Evolutionary conservation across 2,329 filamentous ascomycete species (phyloP).

Genomic region (Xylariaceae sp.): DNA sequence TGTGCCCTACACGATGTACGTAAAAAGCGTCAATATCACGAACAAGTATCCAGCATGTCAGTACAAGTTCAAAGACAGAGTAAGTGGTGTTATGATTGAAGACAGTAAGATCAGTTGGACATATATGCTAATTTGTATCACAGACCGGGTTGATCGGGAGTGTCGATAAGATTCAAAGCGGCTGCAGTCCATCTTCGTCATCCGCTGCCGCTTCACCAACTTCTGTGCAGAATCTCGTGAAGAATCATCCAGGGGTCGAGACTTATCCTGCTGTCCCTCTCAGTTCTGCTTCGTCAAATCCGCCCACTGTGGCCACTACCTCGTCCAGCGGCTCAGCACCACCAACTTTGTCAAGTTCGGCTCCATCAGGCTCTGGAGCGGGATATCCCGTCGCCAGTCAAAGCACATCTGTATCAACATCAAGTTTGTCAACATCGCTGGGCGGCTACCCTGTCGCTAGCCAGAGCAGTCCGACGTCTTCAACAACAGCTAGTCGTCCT

Average conservation of each 20-base stretch:
- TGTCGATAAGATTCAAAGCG: slow-evolving; percentile 26
- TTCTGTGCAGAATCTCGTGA: slow-evolving; percentile 12
- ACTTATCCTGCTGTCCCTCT: slow-evolving; percentile 9
- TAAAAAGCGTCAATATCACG: slow-evolving; percentile 33
- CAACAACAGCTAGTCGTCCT: too few relatives aligned
- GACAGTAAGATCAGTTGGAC: neutral
- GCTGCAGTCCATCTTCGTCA: slow-evolving; percentile 14
- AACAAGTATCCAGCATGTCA: slow-evolving; percentile 33
- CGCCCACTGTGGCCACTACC: neutral
- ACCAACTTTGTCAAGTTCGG: neutral
- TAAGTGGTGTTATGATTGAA: slow-evolving; percentile 11
- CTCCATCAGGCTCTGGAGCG: too few relatives aligned
- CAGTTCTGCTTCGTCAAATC: neutral
- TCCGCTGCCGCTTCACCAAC: slow-evolving; percentile 1
- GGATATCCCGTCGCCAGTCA: too few relatives aligned
- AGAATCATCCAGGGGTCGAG: slow-evolving; percentile 11
- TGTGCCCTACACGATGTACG: slow-evolving; percentile 30
- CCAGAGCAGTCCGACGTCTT: too few relatives aligned
- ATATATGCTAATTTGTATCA: slow-evolving; percentile 14
- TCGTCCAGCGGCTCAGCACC: neutral
- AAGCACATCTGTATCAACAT: too few relatives aligned
- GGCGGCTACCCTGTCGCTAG: too few relatives aligned
- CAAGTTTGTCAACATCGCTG: too few relatives aligned
- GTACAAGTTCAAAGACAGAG: slow-evolving; percentile 30
- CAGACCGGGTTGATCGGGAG: slow-evolving; percentile 26